Conservation (phyloP, 305 asterid species). For the Salvia sclarea region DNA sequence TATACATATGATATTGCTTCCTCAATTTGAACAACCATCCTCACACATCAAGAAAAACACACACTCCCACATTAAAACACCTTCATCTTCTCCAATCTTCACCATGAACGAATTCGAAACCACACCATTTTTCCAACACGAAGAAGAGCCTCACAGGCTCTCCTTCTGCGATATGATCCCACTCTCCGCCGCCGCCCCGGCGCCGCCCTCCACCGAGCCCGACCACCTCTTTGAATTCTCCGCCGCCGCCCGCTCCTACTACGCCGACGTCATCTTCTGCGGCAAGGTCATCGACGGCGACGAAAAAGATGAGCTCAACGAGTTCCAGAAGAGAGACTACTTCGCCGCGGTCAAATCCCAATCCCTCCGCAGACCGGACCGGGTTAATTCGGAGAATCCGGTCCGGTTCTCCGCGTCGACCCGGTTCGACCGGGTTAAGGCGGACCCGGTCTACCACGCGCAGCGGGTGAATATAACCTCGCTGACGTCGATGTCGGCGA, state of each 20-base stretch:
- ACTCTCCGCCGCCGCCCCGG: constrained; percentile 32
- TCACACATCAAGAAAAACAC: not conserved
- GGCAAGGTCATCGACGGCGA: constrained; percentile 33
- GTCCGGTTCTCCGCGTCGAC: constrained; percentile 10
- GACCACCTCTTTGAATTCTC: constrained; percentile 44
- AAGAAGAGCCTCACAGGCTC: constrained; percentile 35
- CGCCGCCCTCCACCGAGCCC: constrained; percentile 26
- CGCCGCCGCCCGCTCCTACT: constrained; percentile 10
- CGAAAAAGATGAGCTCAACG: constrained; percentile 20
- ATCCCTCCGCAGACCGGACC: constrained; percentile 29
- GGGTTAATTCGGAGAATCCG: too few species aligned
- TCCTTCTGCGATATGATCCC: constrained; percentile 50
- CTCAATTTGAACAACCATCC: not conserved
- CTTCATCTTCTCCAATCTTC: not conserved
- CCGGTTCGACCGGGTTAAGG: not conserved
- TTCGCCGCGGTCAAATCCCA: constrained; percentile 31
- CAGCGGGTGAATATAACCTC: constrained; percentile 56
- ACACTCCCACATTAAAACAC: not conserved
- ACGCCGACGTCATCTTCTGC: constrained; percentile 36
- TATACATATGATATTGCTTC: not conserved
- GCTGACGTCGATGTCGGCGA: constrained; percentile 67
- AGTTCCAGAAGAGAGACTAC: constrained; percentile 35
- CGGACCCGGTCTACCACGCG: constrained; percentile 32
- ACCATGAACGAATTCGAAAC: constrained; percentile 16
- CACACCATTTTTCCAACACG: not conserved